Evolutionary conservation across 306 rosid genomes (phyloP).

Genomic region (Lathyrus tuberosus): DNA sequence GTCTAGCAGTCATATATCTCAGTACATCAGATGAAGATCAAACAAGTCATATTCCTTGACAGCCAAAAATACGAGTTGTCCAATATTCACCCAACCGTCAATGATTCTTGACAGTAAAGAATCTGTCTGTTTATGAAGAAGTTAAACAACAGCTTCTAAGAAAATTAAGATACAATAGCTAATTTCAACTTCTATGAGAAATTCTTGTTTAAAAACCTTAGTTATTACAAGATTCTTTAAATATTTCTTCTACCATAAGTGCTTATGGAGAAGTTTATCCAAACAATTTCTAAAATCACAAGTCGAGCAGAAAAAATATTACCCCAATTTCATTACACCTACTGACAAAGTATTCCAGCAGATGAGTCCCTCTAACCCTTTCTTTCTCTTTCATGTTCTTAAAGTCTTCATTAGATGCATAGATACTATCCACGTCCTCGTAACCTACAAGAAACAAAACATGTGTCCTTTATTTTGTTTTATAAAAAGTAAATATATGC

Average conservation of each 20-base stretch:
- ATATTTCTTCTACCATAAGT: not conserved
- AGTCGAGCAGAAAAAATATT: slow-evolving; percentile 37
- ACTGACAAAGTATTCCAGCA: slow-evolving; percentile 78
- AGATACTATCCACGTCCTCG: slow-evolving; percentile 79
- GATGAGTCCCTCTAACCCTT: slow-evolving; percentile 63
- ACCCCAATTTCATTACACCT: slow-evolving; percentile 93
- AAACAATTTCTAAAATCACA: not conserved
- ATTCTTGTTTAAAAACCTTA: not conserved
- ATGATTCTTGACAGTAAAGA: not conserved
- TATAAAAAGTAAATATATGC: slow-evolving; percentile 8
- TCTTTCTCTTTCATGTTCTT: slow-evolving; percentile 57
- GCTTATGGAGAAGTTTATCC: not conserved
- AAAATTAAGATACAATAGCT: not conserved
- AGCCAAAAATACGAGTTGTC: not conserved
- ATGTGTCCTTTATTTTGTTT: slow-evolving; percentile 19
- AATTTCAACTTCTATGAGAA: not conserved
- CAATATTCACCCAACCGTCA: not conserved
- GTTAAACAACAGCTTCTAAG: not conserved
- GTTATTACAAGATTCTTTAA: not conserved
- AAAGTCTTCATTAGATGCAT: slow-evolving; percentile 87
- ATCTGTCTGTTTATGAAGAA: not conserved
- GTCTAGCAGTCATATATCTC: not conserved
- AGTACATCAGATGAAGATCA: not conserved
- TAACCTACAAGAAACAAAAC: slow-evolving; percentile 60
- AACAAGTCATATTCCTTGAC: not conserved